Evolutionary conservation across 768 basidiomycete species (phyloP), one percentile per base, ranked within the genome.

Genomic region (Auriscalpium orientale): DNA sequence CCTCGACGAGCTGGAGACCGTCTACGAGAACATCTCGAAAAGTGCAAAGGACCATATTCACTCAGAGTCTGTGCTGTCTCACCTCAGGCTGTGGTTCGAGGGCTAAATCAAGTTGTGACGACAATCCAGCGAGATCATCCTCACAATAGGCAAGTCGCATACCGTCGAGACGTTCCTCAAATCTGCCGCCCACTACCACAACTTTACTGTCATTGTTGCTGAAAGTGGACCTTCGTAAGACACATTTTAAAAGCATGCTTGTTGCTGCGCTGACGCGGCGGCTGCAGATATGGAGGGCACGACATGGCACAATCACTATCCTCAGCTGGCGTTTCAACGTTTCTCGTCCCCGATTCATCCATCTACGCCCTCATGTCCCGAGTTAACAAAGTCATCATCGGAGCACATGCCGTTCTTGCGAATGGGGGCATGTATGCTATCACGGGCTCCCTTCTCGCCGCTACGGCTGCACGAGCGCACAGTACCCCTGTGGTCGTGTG

Each of bases 331-430:
- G 93, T 98, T 60, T 91, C 91, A 7, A 95, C 94, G n/a, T 89
- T 98, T 68, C 87, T 99, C 49, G 87, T 98, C 51, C 95, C 97
- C 44, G 95, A 98, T 70, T 94, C 92, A 8, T 94, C 93, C 22
- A 86, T 98, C 68, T 95, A 89, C 67, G 92, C 94, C 11, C 80
- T 99, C 60, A 91, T 98, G 85, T 95, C 97, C 5, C 85, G 95
- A 57, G 89, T 95, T 58, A 95, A 94, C 74, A 99, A 99, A 71
- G 88, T 98, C 62, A 84, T 99, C 56, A 79, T 99, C 47, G 92
- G 94, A 33, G 89, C 94, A 11, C 95, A 98, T 70, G 85, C 89
- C n/a, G 88, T 98, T 64, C 84, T 97, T 50, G 95, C 95, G 22
- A 95, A 98, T 66, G 97, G 97, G 13, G 94, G 95, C 13, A 87